Base-by-base conservation (phyloP, 164 flowering plant species). In the Magnolia kwangsiensis region DNA sequence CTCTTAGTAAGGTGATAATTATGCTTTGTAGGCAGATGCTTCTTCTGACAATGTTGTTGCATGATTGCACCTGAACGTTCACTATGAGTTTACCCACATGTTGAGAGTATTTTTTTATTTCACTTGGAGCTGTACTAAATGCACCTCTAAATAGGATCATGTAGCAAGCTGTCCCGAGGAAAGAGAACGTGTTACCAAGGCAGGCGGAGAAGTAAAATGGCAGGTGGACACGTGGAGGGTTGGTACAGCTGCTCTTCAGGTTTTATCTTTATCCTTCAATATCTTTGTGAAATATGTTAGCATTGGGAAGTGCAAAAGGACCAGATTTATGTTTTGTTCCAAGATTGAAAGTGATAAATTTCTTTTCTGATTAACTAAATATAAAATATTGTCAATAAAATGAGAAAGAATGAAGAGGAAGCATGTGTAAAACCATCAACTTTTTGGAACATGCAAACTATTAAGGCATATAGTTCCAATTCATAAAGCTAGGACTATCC, bases 161-260 rank as follows among this genome's bases (percentile, higher is more conserved):
- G 87, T 90, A 72, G 99, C 99, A 19, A 93, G 94, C 84, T 86
- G 91, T 84, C 79, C 80, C 24, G 88, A 86, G 84, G 99, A 96
- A 87, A 90, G 98, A 83, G 89, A 91, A 69, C 98, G 97, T 16
- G 85, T 96, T 63, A 78, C 85, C 55, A 77, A 71, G 74, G 89
- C 87, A 58, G 98, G 99, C 20, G 97, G 90, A 45, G 81, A 85
- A 78, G 96, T 96, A 76, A 86, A 89, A 78, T 93, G 98, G 98
- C 92, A 84, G 81, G 85, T 92, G 63, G 99, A 96, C 82, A 93
- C 97, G 21, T 96, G 99, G 98, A 89, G 99, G 83, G 95, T 96
- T 82, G 99, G 97, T 78, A 74, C 84, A 50, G 94, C 97, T 81
- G 99, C 93, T 78, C 96, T 95, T 58, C 98, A 96, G 98, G 99